Evolutionary conservation across 495 filamentous ascomycete species (phyloP).

Genomic region (Evansstolkia leycettana): DNA sequence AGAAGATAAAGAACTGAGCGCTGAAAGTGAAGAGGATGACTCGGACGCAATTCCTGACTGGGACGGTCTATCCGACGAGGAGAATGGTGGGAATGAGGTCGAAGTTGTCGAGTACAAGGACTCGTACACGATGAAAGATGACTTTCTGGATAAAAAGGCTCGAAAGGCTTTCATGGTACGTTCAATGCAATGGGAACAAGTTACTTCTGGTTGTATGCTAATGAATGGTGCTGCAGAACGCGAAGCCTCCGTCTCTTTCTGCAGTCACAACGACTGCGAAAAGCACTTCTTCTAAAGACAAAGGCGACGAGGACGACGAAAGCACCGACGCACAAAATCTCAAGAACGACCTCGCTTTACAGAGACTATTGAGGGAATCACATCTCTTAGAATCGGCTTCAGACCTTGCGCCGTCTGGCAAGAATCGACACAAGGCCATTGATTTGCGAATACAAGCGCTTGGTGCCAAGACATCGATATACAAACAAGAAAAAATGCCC

Average conservation of each 20-base stretch:
- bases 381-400: conserved; percentile 67
- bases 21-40: conserved; percentile 13
- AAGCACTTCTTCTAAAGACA: conserved; percentile 18
- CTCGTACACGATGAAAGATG: conserved; percentile 16
- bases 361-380: conserved; percentile 80
- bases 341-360: conserved; percentile 86
- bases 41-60: conserved; percentile 36
- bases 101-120: conserved; percentile 58
- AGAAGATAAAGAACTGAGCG: conserved; percentile 9
- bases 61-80: conserved; percentile 44
- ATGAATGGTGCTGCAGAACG: conserved; percentile 18
- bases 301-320: conserved; percentile 35
- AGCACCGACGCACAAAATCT: conserved; percentile 49
- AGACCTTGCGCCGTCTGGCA: conserved; percentile 50
- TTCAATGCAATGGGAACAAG: neutral
- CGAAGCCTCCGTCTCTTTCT: conserved; percentile 39
- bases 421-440: conserved; percentile 58
- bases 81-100: conserved; percentile 19
- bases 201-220: conserved; percentile 3
- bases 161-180: conserved; percentile 69
- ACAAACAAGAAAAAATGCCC: conserved; percentile 72
- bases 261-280: conserved; percentile 17
- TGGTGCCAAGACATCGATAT: conserved; percentile 63
- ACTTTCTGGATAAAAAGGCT: conserved; percentile 47
- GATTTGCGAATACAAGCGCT: conserved; percentile 73